Conservation (phyloP, 108 stramenopile genomes). For the Ochromonas danica region DNA sequence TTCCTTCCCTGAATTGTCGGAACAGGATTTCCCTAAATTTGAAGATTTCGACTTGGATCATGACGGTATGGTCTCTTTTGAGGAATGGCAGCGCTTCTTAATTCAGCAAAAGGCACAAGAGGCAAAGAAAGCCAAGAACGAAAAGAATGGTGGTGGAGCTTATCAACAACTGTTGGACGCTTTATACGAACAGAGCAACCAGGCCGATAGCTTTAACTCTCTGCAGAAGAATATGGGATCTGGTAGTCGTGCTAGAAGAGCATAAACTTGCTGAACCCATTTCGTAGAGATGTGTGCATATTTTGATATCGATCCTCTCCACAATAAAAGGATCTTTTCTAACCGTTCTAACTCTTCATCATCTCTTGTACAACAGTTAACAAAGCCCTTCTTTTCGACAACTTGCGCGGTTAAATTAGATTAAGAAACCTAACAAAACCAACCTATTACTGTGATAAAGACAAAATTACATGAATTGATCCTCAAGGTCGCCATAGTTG, state of each 20-base stretch:
- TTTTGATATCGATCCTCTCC: no score
- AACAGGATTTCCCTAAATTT: constrained; percentile 88
- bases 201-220: background rate
- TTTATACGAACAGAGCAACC: background rate
- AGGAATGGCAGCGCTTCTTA: constrained; percentile 66
- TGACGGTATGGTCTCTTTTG: constrained; percentile 85
- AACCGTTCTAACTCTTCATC: no score
- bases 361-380: no score
- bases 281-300: no score
- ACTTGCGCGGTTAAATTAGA: no score
- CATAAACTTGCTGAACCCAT: background rate
- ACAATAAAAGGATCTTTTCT: no score
- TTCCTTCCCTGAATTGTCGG: constrained; percentile 81
- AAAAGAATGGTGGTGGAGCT: background rate
- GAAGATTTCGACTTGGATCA: constrained; percentile 90
- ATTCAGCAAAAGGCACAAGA: constrained; percentile 40
- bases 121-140: constrained; percentile 24
- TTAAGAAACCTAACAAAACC: no score
- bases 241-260: background rate
- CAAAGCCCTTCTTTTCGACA: no score
- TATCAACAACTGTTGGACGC: background rate
- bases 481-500: background rate
- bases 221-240: constrained; percentile 8
- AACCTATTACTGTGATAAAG: no score
- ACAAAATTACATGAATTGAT: background rate